Evolutionary conservation across 139 green algal species (phyloP).

Genomic region (Chlamydomonas applanata): DNA sequence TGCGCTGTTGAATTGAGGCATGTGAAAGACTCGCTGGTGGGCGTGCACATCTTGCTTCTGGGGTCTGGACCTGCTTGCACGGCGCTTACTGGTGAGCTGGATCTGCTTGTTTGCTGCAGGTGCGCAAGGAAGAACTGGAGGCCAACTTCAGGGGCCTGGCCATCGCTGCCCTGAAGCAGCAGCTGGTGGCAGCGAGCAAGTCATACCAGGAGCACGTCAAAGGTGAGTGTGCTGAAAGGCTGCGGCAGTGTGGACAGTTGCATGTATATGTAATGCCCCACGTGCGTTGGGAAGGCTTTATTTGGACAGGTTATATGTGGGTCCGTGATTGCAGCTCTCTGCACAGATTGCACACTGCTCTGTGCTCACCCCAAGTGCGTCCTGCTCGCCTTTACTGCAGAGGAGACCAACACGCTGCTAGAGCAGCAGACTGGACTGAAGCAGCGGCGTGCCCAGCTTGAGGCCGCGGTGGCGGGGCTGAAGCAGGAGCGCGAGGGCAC

Average conservation of each 20-base stretch:
- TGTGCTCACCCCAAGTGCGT: no score
- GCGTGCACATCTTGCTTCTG: no score
- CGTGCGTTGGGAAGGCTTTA: no score
- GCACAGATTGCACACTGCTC: no score
- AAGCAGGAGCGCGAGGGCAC: conserved; percentile 59
- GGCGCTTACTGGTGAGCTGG: no score
- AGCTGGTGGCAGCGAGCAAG: background rate
- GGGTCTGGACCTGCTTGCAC: no score
- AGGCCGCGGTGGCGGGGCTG: conserved; percentile 25
- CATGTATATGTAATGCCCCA: conserved; percentile 1
- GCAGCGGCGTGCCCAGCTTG: conserved; percentile 38
- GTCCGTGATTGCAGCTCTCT: background rate
- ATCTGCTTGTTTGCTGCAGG: no score
- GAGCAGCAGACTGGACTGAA: conserved; percentile 50
- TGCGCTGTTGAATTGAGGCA: no score
- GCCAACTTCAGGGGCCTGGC: conserved; percentile 29
- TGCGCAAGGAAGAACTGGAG: conserved; percentile 20
- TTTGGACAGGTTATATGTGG: background rate
- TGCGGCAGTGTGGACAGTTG: no score
- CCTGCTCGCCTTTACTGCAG: no score
- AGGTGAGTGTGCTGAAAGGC: background rate
- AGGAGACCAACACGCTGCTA: conserved; percentile 46
- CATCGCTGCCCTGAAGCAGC: conserved; percentile 13
- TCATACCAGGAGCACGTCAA: background rate
- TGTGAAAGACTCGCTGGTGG: no score